Evolutionary conservation across 2,329 filamentous ascomycete genomes (phyloP).

Genomic region (Xylariaceae sp.): DNA sequence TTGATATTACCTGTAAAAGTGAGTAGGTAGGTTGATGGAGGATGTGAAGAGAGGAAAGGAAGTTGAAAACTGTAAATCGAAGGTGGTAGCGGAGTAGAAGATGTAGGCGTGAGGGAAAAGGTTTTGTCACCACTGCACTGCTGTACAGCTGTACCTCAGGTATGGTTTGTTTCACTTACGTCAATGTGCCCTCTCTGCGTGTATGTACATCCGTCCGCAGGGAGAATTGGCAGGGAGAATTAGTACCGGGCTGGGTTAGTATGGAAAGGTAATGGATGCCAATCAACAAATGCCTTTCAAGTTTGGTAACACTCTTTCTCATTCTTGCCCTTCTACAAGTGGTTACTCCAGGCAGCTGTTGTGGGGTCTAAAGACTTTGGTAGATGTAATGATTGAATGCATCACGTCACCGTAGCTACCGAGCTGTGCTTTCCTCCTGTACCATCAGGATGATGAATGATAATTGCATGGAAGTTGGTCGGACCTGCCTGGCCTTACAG

Average conservation of each 20-base stretch:
- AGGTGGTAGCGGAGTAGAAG: no score
- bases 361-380: slow-evolving; percentile 11
- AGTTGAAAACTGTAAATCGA: no score
- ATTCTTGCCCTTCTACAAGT: not conserved
- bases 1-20: no score
- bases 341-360: not conserved
- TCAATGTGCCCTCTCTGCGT: slow-evolving; percentile 2
- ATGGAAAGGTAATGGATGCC: no score
- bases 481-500: not conserved
- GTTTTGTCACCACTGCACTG: no score
- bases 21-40: not conserved
- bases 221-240: slow-evolving; percentile 6
- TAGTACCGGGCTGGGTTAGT: not conserved
- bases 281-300: no score
- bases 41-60: not conserved
- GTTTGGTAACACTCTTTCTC: no score
- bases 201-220: not conserved
- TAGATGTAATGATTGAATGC: slow-evolving; percentile 22
- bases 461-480: not conserved
- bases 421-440: no score
- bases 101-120: slow-evolving; percentile 1
- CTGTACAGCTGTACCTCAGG: no score
- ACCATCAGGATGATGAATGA: not conserved
- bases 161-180: slow-evolving; percentile 15
- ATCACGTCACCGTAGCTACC: slow-evolving; percentile 28